These are phyloP conservation scores for Conticribra weissflogii DNA, from an alignment of 108 stramenopile species.

Conservation along the genomic window DNA sequence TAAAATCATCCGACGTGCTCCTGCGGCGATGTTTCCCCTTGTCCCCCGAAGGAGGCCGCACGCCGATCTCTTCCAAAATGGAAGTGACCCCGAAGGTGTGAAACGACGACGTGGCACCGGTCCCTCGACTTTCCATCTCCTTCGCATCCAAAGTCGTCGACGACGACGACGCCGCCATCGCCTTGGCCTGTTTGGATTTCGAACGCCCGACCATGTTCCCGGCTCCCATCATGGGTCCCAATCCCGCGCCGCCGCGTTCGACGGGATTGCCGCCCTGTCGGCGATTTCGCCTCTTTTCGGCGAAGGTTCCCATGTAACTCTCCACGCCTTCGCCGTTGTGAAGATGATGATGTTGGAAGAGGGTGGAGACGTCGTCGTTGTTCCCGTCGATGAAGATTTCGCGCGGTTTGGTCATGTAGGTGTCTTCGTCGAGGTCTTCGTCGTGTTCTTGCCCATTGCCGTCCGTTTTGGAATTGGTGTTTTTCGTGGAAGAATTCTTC, in stretches of 20 bases:
- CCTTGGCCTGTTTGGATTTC: no score
- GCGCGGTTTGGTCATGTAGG: constrained; percentile 41
- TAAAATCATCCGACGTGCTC: background rate
- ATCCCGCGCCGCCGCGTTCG: background rate
- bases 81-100: constrained; percentile 14
- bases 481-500: constrained; percentile 3
- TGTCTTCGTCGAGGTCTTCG: constrained; percentile 23
- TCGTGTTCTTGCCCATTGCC: constrained; percentile 10
- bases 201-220: no score
- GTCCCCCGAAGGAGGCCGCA: constrained; percentile 10
- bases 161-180: no score
- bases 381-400: constrained; percentile 26
- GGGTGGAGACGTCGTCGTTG: constrained; percentile 35
- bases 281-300: background rate
- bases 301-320: constrained; percentile 14
- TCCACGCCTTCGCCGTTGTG: constrained; percentile 7
- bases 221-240: no score
- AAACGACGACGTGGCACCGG: constrained; percentile 8
- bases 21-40: background rate
- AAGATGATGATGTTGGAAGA: constrained; percentile 14
- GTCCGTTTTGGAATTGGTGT: background rate
- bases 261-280: background rate
- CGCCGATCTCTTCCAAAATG: constrained; percentile 37
- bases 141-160: background rate
- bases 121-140: constrained; percentile 3